Evolutionary conservation across 768 basidiomycete species (phyloP).

Genomic region (Rhizopogon salebrosus): DNA sequence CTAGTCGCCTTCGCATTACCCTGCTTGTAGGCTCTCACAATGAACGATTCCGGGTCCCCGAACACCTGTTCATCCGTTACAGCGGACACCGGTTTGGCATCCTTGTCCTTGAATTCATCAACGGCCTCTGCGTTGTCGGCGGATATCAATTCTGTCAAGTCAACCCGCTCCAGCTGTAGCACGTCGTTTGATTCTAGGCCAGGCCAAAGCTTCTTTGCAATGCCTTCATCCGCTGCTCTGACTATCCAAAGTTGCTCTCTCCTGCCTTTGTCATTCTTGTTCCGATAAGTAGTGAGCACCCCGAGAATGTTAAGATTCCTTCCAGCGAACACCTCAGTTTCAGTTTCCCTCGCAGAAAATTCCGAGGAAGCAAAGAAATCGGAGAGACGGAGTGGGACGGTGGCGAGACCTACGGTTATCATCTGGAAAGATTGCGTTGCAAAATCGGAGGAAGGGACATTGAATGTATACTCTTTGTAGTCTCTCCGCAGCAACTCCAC

Average conservation of each 20-base stretch:
- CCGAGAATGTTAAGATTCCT: conserved; percentile 66
- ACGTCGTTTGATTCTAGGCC: conserved; percentile 55
- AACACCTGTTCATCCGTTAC: conserved; percentile 19
- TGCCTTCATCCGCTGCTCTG: conserved; percentile 22
- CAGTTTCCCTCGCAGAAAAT: conserved; percentile 15
- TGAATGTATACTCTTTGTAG: conserved; percentile 80
- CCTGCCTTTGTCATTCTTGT: conserved; percentile 48
- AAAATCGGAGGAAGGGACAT: no score
- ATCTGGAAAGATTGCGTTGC: conserved; percentile 7
- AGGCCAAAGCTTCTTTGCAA: conserved; percentile 41
- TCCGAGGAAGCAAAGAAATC: conserved; percentile 28
- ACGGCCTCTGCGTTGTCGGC: no score
- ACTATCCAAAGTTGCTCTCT: conserved; percentile 69
- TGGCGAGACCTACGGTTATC: conserved; percentile 72
- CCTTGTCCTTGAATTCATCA: no score
- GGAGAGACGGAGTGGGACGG: conserved; percentile 70
- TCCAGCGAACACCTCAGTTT: conserved; percentile 66
- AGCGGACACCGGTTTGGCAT: conserved; percentile 6
- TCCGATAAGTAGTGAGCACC: conserved; percentile 69
- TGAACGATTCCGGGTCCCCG: conserved; percentile 10
- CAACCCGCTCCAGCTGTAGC: conserved; percentile 44
- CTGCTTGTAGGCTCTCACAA: conserved; percentile 58
- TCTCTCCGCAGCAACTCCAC: conserved; percentile 87
- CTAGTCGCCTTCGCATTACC: conserved; percentile 57
- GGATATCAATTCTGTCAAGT: no score